Evolutionary conservation across 148 eudicot species (phyloP), one percentile per base, ranked within the genome.

Genomic region (Camellia lanceoleosa): DNA sequence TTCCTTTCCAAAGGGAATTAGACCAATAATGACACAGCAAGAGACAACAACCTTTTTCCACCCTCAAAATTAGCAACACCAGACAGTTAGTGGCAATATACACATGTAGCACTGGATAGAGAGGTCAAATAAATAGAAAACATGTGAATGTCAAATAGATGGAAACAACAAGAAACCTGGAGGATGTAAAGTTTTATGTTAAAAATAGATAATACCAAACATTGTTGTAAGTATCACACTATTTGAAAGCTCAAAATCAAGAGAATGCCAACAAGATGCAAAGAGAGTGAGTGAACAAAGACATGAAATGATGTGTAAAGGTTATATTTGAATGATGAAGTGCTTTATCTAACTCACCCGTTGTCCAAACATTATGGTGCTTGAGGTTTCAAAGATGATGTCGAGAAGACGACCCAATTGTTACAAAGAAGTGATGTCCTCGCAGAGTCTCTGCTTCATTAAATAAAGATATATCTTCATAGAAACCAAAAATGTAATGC

Each of bases 351-450:
- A 80, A 82, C 97, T 88, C 79, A 96, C 99, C 79, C 99, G 86
- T 83, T 96, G 98, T 71, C 98, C 99, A 86, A 96, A 96, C 97
- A 93, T 89, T 78, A 96, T 82, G 49, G 98, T 96, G 87, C 98
- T 93, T 79, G 92, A 83, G 74, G 98, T 93, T 90, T 96, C 99
- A n/a, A n/a, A 71, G 95, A 88, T 96, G 89, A 85, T 93, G 93
- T 20, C 95, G 88, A 82, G 94, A 92, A 79, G 97, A 96, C 73
- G 98, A 97, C 54, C 99, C 99, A 63, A 96, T 77, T 13, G 94
- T 96, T 79, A 92, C 83, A n/a, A n/a, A 73, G 93, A 61, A 96
- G 93, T 19, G 99, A 96, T 68, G 99, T 96, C 88, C 98, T 85
- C 58, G 98, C 98, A 83, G 95, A 93, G 78, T 98, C 98, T n/a